Conservation (phyloP, 805 yeast genomes). For the Kluyveromyces lactis region DNA sequence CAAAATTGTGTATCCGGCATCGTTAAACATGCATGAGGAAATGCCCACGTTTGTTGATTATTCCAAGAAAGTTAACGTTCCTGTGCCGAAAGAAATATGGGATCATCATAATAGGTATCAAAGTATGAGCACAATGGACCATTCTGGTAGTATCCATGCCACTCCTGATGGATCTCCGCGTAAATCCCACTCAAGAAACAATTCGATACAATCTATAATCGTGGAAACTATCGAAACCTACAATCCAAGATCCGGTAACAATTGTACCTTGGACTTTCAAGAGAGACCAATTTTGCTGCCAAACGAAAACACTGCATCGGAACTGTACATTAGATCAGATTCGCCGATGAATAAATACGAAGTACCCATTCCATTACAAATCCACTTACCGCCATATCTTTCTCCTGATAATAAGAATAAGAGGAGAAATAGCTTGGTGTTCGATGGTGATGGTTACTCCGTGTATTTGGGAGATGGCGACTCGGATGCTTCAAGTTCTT, state of each 20-base stretch:
- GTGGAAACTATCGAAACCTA: constrained; percentile 18
- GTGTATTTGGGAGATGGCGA: constrained; percentile 12
- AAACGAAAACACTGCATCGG: constrained; percentile 5
- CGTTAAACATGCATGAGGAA: constrained; percentile 2
- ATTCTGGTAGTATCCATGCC: background rate
- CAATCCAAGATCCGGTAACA: constrained; percentile 1
- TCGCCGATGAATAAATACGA: constrained; percentile 29
- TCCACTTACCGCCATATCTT: constrained; percentile 30
- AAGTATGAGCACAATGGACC: background rate
- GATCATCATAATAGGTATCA: constrained; percentile 16
- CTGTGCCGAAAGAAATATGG: constrained; percentile 27
- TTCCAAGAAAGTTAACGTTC: constrained; percentile 21
- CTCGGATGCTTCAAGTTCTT: background rate
- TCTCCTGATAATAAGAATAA: constrained; percentile 28
- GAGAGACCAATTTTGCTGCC: constrained; percentile 7
- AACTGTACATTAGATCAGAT: constrained; percentile 29
- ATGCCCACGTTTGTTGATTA: constrained; percentile 19
- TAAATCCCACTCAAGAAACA: constrained; percentile 9
- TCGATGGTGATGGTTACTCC: constrained; percentile 32
- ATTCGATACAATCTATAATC: constrained; percentile 24
- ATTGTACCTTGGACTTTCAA: background rate
- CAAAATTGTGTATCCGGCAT: constrained; percentile 24
- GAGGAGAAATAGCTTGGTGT: constrained; percentile 25
- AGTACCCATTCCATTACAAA: constrained; percentile 33
- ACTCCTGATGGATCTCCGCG: background rate